Evolutionary conservation across 805 yeast genomes (phyloP), one percentile per base, ranked within the genome.

Genomic region (Barnettozyma pratensis): DNA sequence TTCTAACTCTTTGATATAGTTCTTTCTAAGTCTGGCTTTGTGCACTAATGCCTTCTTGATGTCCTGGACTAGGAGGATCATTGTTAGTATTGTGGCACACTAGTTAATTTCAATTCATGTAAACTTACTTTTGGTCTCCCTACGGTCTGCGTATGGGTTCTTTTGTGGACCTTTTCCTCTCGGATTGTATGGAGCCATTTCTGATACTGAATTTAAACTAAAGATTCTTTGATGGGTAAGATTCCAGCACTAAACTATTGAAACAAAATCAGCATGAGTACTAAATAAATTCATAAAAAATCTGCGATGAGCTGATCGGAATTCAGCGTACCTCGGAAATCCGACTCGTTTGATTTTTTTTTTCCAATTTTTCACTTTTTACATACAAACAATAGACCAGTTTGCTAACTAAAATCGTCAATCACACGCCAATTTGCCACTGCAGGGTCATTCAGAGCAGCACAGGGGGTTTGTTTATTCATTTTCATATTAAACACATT

Each of bases 41-140:
- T 89, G 95, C 0, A 79, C 76, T 54, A 91, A 75, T 10, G 94
- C 84, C 60, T 76, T 78, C 58, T 85, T 83, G 59, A 91, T 91
- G 51, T 89, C 97, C 47, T 78, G 75, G 14, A 70, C 72, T 61
- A 59, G 58, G 10, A 12, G 25, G 52, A 59, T 57, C 39, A 19
- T 19, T 63, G 48, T 60, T 70, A 47, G 47, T 31, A 42, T 11
- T 32, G 5, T 14, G n/a, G 36, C 26, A 32, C 31, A 6, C 7
- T 27, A 38, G 27, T 26, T n/a, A 34, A 12, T 12, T 37, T 27
- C 4, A 12, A 7, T 19, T 19, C 19, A 19, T 19, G 25, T 7
- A 29, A 28, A 47, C 56, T 30, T 14, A 54, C 58, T 50, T 39
- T 60, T 58, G 4, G 61, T 56, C 47, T 58, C 62, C 35, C 57